phyloP scores from a whole-genome alignment of 805 yeast species.

The Kuraishia cidri region DNA sequence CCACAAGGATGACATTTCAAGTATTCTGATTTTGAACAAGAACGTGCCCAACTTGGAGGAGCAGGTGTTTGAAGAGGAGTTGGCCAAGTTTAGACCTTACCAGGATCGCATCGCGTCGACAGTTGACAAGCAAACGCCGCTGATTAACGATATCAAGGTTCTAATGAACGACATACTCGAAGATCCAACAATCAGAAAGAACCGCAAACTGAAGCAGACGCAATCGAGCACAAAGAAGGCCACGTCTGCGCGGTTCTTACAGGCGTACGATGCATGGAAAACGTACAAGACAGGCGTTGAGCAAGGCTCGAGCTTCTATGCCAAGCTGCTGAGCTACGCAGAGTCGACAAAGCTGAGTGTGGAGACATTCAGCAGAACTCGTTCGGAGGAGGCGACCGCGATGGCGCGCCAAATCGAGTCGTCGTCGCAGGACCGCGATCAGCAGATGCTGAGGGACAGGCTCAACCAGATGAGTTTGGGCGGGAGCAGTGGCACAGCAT shows the following conservation, averaged over 20 bases:
- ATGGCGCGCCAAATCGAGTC: constrained; percentile 7
- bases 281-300: constrained; percentile 47
- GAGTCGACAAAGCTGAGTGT: constrained; percentile 14
- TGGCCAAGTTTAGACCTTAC: constrained; percentile 67
- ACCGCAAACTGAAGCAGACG: constrained; percentile 32
- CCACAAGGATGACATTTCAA: constrained; percentile 80
- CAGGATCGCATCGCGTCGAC: constrained; percentile 60
- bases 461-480: constrained; percentile 1
- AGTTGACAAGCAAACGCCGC: constrained; percentile 50
- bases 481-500: too few species aligned
- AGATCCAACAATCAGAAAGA: constrained; percentile 29
- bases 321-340: constrained; percentile 30
- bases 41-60: constrained; percentile 31
- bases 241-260: constrained; percentile 30
- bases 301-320: constrained; percentile 60
- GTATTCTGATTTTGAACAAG: constrained; percentile 58
- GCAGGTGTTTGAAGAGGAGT: constrained; percentile 55
- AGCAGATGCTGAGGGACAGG: constrained; percentile 8
- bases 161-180: constrained; percentile 36
- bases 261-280: constrained; percentile 50
- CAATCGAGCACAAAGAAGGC: constrained; percentile 23
- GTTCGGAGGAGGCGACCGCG: constrained; percentile 16
- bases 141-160: constrained; percentile 33
- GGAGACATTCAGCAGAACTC: constrained; percentile 16
- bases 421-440: constrained; percentile 10